Base-by-base conservation (phyloP, 2,329 filamentous ascomycete species). In the Fusarium sulawesiense region DNA sequence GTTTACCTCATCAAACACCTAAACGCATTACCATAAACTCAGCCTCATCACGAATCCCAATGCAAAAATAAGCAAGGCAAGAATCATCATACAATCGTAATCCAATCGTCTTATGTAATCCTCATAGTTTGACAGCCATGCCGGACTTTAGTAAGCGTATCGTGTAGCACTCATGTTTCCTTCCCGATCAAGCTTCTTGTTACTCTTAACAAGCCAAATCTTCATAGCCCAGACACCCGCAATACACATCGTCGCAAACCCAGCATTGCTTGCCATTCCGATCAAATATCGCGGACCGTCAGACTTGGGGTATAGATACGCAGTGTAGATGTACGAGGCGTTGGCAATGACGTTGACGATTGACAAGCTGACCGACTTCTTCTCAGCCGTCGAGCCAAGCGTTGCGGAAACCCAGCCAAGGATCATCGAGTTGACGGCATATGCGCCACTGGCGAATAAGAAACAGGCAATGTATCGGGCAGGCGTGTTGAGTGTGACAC, bases 341-440 rank as follows among this genome's bases (percentile, higher is more conserved):
- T 83, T 84, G 29, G 80, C 80, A 11, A 82, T 64, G 1, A 82
- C 81, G 29, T 83, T 84, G 30, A 84, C 82, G 32, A 84, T 80
- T 7, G 78, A 78, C 18, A 84, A 71, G 16, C 78, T 77, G 18
- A 80, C 78, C 0, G 82, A 81, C 60, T 83, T 83, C 73, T 83
- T 83, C 73, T 84, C 82, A 3, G 78, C 78, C 0, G 81, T 83
- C 25, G 82, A 81, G 0, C 80, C 81, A 8, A 82, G 78, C 0
- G 80, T 83, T 1, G 77, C 76, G 0, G 76, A 78, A 0, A 81
- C 80, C 82, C 82, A 84, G 8, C 81, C 81, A 1, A 83, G 74
- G 18, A 82, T 81, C 66, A 83, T 77, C 0, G 78, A 79, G 70
- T 83, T 84, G 23, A 83, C 82, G 3, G 77, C 75, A 25, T 79